Evolutionary conservation across 192 early-diverging fungal genomes (phyloP).

Genomic region (Martensiomyces pterosporus): DNA sequence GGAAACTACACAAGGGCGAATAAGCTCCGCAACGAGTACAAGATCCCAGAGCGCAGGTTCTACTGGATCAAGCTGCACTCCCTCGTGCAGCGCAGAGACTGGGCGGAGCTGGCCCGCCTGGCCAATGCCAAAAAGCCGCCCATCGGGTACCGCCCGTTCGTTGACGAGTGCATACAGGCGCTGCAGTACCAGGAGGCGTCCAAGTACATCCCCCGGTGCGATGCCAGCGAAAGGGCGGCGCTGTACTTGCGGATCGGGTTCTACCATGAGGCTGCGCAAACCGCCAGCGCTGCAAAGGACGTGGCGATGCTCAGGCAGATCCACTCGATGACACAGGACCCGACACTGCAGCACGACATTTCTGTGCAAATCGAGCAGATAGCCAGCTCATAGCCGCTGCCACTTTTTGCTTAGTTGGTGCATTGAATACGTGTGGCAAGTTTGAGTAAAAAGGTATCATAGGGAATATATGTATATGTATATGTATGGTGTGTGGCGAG

Average conservation of each 20-base stretch:
- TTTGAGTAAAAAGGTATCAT: too few relatives aligned
- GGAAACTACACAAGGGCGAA: conserved; percentile 68
- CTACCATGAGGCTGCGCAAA: conserved; percentile 68
- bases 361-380: conserved; percentile 36
- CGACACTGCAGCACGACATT: conserved; percentile 31
- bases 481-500: too few relatives aligned
- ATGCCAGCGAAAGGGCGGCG: conserved; percentile 53
- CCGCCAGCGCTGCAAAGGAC: conserved; percentile 61
- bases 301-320: conserved; percentile 58
- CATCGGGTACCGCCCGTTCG: conserved; percentile 76
- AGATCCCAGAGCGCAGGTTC: conserved; percentile 80
- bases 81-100: conserved; percentile 75
- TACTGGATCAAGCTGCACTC: conserved; percentile 89
- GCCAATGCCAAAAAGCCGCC: conserved; percentile 73
- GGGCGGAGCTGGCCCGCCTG: conserved; percentile 81
- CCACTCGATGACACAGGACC: conserved; percentile 13
- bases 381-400: too few relatives aligned
- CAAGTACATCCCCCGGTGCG: conserved; percentile 73
- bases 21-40: conserved; percentile 81
- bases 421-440: too few relatives aligned
- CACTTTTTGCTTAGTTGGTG: too few relatives aligned
- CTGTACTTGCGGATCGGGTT: conserved; percentile 70
- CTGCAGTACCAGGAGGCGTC: conserved; percentile 70
- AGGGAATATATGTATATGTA: too few relatives aligned
- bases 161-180: conserved; percentile 74